A percentile compares a stretch with the other conserved stretches of the same genome.
Evolutionary conservation across 169 alveolate species (phyloP).

Genomic region (Cryptosporidium meleagridis): DNA sequence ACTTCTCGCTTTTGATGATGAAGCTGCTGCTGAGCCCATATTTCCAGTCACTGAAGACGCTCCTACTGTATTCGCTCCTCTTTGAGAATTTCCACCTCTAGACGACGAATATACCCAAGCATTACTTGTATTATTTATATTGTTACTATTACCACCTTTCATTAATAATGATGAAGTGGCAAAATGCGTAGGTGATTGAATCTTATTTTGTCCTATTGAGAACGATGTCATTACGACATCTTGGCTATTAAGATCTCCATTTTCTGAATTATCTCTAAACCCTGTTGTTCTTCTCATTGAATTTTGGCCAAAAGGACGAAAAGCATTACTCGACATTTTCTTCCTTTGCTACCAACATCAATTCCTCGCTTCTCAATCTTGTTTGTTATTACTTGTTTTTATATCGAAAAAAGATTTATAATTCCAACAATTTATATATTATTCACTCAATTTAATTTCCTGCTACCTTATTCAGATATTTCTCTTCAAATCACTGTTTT

Average conservation of each 20-base stretch:
- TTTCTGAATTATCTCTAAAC: conserved; percentile 3
- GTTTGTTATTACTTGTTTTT: not conserved
- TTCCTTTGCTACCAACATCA: not conserved
- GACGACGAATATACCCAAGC: conserved; percentile 34
- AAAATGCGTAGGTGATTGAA: conserved; percentile 57
- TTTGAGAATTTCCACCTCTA: conserved; percentile 53
- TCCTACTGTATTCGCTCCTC: not conserved
- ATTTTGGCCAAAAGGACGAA: conserved; percentile 17
- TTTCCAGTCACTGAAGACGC: not conserved
- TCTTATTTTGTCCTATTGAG: conserved; percentile 23
- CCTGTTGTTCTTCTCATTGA: conserved; percentile 27
- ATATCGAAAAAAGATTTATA: not conserved
- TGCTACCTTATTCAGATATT: not conserved
- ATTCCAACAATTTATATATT: not conserved
- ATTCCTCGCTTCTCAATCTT: not conserved
- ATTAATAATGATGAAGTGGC: conserved; percentile 54
- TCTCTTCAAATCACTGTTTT: not conserved
- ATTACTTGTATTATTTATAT: not conserved
- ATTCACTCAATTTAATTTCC: not conserved
- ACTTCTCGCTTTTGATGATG: conserved; percentile 53
- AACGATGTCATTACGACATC: conserved; percentile 21
- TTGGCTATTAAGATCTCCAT: conserved; percentile 24
- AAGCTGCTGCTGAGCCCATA: conserved; percentile 18
- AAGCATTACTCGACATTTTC: conserved; percentile 17
- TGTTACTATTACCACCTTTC: not conserved